Percentiles rank a stretch among this genome's conserved stretches.
phyloP scores from a whole-genome alignment of 192 early-diverging fungal species.

The Cetraspora pellucida region DNA sequence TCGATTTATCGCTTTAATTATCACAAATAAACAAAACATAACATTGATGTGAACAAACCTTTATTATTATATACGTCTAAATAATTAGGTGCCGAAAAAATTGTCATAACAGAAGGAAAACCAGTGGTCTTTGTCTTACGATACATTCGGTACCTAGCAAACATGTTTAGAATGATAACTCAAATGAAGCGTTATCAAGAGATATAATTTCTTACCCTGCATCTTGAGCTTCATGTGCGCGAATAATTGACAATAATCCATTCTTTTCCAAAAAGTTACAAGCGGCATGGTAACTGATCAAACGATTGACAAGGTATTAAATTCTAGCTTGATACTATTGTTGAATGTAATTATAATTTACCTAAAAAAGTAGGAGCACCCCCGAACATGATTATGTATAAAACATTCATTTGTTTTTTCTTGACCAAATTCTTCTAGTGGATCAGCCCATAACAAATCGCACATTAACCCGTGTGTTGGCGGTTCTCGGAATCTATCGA shows the following conservation, averaged over 20 bases:
- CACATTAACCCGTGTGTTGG: slow-evolving; percentile 95
- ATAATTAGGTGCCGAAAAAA: slow-evolving; percentile 98
- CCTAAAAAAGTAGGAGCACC: slow-evolving; percentile 95
- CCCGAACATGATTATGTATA: slow-evolving; percentile 90
- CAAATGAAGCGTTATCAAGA: neutral
- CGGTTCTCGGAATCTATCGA: slow-evolving; percentile 91
- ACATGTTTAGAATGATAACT: too few relatives aligned
- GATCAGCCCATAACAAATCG: slow-evolving; percentile 95
- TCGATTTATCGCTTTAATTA: neutral
- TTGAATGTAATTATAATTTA: slow-evolving; percentile 32
- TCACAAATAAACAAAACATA: neutral
- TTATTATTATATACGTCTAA: slow-evolving; percentile 99
- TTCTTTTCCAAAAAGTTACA: slow-evolving; percentile 94
- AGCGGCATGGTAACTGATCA: slow-evolving; percentile 78
- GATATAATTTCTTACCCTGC: slow-evolving; percentile 64
- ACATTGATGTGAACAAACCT: slow-evolving; percentile 37
- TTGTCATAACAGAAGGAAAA: slow-evolving; percentile 96
- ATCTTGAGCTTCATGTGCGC: slow-evolving; percentile 98
- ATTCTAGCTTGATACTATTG: neutral
- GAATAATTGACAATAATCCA: slow-evolving; percentile 90
- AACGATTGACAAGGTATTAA: neutral
- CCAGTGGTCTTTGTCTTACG: slow-evolving; percentile 89
- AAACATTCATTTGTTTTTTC: slow-evolving; percentile 89
- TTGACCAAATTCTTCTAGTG: slow-evolving; percentile 95
- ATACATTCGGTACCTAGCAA: slow-evolving; percentile 86